These are phyloP conservation scores for Nakaseomyces uthaithaninus DNA, from an alignment of 1,139 yeast species.

Conservation along the genomic window DNA sequence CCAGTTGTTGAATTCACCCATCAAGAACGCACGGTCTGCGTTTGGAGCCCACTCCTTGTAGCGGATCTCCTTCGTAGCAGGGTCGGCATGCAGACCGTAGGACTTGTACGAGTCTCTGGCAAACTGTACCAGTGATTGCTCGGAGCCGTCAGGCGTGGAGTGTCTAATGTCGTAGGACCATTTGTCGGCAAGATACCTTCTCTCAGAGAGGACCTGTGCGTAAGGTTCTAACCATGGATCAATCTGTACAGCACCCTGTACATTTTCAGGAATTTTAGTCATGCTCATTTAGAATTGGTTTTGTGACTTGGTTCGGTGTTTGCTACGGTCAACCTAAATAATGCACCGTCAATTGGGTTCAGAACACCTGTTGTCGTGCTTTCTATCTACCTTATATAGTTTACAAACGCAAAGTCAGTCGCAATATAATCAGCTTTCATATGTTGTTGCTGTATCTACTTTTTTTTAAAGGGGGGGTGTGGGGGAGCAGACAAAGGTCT, in stretches of 20 bases:
- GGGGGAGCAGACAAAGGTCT: no score
- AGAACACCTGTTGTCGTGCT: no score
- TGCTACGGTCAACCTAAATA: no score
- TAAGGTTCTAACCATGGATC: constrained; percentile 90
- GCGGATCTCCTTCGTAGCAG: constrained; percentile 43
- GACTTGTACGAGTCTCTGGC: constrained; percentile 47
- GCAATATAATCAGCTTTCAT: no score
- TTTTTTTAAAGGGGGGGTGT: no score
- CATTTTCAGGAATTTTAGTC: constrained; percentile 32
- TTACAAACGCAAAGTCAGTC: no score
- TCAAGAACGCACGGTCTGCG: constrained; percentile 61
- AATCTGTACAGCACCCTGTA: constrained; percentile 52
- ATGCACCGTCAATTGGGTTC: no score
- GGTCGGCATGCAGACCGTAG: constrained; percentile 68
- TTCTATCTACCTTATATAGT: no score
- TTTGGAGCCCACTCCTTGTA: constrained; percentile 88
- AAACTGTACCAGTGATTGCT: constrained; percentile 38
- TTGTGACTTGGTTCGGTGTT: no score
- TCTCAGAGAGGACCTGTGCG: constrained; percentile 48
- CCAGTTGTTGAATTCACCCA: constrained; percentile 93
- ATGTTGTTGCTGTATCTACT: no score
- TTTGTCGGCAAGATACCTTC: constrained; percentile 48
- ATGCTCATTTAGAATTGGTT: no score
- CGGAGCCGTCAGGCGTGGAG: constrained; percentile 24
- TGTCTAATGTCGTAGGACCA: constrained; percentile 39